Conservation (phyloP, 2,329 filamentous ascomycete genomes). For the Cladosporium austrohemisphaericum region DNA sequence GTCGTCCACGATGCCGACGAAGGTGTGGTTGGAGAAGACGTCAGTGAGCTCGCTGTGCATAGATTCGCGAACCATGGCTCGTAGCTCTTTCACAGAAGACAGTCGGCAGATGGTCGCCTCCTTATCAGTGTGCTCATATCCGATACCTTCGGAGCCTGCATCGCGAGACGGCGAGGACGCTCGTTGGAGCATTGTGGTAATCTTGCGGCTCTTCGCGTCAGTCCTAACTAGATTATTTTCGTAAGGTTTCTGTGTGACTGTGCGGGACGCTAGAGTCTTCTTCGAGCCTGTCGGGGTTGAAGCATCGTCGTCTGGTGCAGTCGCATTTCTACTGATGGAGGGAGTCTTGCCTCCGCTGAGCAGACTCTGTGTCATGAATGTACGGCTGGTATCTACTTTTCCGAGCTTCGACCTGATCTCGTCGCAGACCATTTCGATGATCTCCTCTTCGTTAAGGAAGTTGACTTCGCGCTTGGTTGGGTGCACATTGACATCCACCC, state of each 20-base stretch:
- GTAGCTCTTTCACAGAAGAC: constrained; percentile 79
- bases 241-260: constrained; percentile 54
- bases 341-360: constrained; percentile 62
- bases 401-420: constrained; percentile 74
- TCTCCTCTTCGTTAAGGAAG: constrained; percentile 96
- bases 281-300: constrained; percentile 25
- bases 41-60: constrained; percentile 86
- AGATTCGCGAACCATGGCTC: constrained; percentile 71
- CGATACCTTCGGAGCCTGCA: constrained; percentile 47
- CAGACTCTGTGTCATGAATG: constrained; percentile 89
- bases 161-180: constrained; percentile 36
- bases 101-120: constrained; percentile 69
- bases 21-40: constrained; percentile 81
- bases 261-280: constrained; percentile 23
- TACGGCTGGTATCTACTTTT: constrained; percentile 86
- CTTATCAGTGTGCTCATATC: constrained; percentile 70
- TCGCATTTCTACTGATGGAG: constrained; percentile 38
- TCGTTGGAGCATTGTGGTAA: constrained; percentile 73
- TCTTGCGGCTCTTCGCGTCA: constrained; percentile 84
- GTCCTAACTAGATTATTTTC: constrained; percentile 90
- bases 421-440: constrained; percentile 79
- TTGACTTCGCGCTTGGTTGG: constrained; percentile 96
- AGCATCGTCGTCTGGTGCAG: constrained; percentile 31
- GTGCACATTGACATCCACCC: constrained; percentile 96
- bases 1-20: constrained; percentile 89